These are phyloP conservation scores for Botryotinia globosa DNA, from an alignment of 2,329 filamentous ascomycete species.

Conservation along the genomic window DNA sequence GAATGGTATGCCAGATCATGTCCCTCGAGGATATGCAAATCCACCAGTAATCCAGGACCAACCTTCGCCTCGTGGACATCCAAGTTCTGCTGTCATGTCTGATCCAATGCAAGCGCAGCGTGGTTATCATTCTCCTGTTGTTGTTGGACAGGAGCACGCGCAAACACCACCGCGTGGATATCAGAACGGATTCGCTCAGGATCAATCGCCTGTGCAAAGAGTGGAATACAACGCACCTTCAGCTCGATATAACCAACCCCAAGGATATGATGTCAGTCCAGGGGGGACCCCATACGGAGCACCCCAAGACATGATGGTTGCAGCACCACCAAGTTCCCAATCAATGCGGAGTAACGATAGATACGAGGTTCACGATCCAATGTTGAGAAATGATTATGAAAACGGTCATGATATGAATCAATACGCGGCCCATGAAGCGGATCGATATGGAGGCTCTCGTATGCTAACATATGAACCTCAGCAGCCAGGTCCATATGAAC, in stretches of 20 bases:
- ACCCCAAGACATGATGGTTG: constrained; percentile 21
- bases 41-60: constrained; percentile 45
- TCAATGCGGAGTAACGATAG: constrained; percentile 27
- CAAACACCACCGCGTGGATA: constrained; percentile 52
- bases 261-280: constrained; percentile 29
- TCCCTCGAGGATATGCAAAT: constrained; percentile 44
- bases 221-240: constrained; percentile 43
- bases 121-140: constrained; percentile 30
- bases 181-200: constrained; percentile 46
- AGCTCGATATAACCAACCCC: constrained; percentile 25
- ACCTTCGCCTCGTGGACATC: constrained; percentile 44
- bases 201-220: constrained; percentile 52
- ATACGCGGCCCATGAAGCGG: constrained; percentile 13
- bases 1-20: constrained; percentile 45
- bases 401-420: constrained; percentile 26
- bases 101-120: constrained; percentile 48
- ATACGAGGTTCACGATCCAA: constrained; percentile 34
- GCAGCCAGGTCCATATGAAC: constrained; percentile 31
- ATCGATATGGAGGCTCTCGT: constrained; percentile 28
- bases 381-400: constrained; percentile 30
- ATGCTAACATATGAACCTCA: constrained; percentile 35
- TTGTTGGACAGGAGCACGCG: constrained; percentile 32
- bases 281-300: constrained; percentile 28
- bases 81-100: constrained; percentile 38
- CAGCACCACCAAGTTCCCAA: constrained; percentile 24